phyloP scores from a whole-genome alignment of 805 yeast genomes.

The Zygosaccharomyces pseudorouxii region DNA sequence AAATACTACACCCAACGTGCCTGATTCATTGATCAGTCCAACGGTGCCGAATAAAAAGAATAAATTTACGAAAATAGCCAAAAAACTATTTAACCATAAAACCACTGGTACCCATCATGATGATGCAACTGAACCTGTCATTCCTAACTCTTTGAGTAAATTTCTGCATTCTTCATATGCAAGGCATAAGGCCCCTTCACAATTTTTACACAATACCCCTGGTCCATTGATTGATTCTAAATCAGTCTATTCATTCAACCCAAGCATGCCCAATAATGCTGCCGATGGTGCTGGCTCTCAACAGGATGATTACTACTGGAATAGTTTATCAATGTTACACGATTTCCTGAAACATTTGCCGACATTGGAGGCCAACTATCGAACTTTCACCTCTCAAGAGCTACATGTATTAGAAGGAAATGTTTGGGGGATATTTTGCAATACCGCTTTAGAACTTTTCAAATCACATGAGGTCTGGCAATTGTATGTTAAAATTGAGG shows the following conservation, averaged over 20 bases:
- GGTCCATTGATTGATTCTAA: conserved; percentile 27
- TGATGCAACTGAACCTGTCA: conserved; percentile 22
- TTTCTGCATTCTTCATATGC: conserved; percentile 32
- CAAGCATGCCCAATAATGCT: conserved; percentile 16
- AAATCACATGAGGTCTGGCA: conserved; percentile 32
- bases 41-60: conserved; percentile 15
- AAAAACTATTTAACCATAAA: conserved; percentile 27
- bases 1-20: conserved; percentile 6
- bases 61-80: conserved; percentile 22
- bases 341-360: conserved; percentile 32
- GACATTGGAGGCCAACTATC: conserved; percentile 32
- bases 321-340: conserved; percentile 25
- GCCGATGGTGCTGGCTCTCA: conserved; percentile 19
- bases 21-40: conserved; percentile 11
- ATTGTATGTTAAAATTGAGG: conserved; percentile 32
- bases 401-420: conserved; percentile 29
- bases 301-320: conserved; percentile 14
- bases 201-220: conserved; percentile 28
- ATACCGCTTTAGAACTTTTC: conserved; percentile 27
- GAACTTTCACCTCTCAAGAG: conserved; percentile 28
- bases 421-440: conserved; percentile 33
- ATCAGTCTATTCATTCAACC: conserved; percentile 28
- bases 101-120: conserved; percentile 18
- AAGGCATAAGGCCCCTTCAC: conserved; percentile 32
- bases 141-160: conserved; percentile 30